A percentile compares a stretch with the other conserved stretches of the same genome.
phyloP scores from a whole-genome alignment of 1,284 basidiomycete genomes.

The Heterobasidion occidentale region DNA sequence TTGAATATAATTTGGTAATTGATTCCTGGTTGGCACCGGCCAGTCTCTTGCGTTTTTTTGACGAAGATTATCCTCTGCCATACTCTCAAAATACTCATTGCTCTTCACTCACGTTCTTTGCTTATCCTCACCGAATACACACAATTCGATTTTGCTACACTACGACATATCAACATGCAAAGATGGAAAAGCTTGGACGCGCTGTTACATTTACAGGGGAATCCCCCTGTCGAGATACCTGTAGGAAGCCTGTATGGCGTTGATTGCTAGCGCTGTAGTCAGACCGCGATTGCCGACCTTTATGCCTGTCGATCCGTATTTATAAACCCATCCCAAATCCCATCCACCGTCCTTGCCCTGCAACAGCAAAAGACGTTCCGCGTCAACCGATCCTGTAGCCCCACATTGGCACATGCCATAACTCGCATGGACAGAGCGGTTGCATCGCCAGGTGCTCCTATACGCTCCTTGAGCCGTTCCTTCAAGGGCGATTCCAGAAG shows the following conservation, averaged over 20 bases:
- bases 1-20: too few species aligned
- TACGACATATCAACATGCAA: too few species aligned
- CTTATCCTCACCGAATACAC: too few species aligned
- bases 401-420: slow-evolving; percentile 30
- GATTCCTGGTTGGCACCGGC: too few species aligned
- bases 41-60: too few species aligned
- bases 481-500: slow-evolving; percentile 30
- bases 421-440: slow-evolving; percentile 38
- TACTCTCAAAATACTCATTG: too few species aligned
- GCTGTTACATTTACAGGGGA: too few species aligned
- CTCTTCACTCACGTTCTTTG: too few species aligned
- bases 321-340: slow-evolving; percentile 41
- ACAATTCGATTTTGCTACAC: too few species aligned
- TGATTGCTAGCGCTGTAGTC: slow-evolving; percentile 28
- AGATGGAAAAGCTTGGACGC: too few species aligned
- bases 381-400: slow-evolving; percentile 33
- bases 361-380: slow-evolving; percentile 30
- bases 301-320: slow-evolving; percentile 34
- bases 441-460: slow-evolving; percentile 40
- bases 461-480: slow-evolving; percentile 37
- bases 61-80: too few species aligned
- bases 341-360: slow-evolving; percentile 43
- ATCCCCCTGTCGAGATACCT: too few species aligned
- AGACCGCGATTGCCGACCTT: slow-evolving; percentile 39
- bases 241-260: slow-evolving; percentile 12